phyloP scores from a whole-genome alignment of 1,139 yeast species.

The Chernovozyma sophiae-reginae region DNA sequence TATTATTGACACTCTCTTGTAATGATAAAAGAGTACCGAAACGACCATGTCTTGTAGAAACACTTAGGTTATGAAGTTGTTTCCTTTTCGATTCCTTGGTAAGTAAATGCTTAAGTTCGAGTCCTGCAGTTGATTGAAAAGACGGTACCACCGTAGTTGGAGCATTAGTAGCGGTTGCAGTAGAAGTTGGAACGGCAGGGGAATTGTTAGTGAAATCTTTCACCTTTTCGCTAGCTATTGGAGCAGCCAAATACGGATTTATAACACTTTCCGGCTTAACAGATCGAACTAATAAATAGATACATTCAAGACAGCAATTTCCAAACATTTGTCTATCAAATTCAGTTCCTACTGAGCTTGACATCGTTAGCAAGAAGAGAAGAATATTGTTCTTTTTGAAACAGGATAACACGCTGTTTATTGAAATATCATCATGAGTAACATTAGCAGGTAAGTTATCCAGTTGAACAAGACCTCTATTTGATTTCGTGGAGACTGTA shows the following conservation, averaged over 20 bases:
- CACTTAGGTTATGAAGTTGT: slow-evolving; percentile 44
- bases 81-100: slow-evolving; percentile 55
- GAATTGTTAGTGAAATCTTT: not conserved
- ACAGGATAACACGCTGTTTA: slow-evolving; percentile 52
- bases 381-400: slow-evolving; percentile 70
- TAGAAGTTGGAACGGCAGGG: not conserved
- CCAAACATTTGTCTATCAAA: slow-evolving; percentile 62
- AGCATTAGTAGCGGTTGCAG: no score
- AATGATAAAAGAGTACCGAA: slow-evolving; percentile 85
- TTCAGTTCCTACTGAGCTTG: slow-evolving; percentile 61
- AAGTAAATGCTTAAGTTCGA: slow-evolving; percentile 52
- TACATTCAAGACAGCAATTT: slow-evolving; percentile 62
- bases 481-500: slow-evolving; percentile 39
- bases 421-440: slow-evolving; percentile 61
- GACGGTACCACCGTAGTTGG: not conserved
- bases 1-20: slow-evolving; percentile 51
- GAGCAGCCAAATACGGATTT: slow-evolving; percentile 2
- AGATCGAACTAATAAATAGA: slow-evolving; percentile 60
- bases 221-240: slow-evolving; percentile 4
- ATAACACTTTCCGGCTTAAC: slow-evolving; percentile 31
- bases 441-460: slow-evolving; percentile 55
- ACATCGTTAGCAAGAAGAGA: slow-evolving; percentile 62
- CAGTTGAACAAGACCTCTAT: slow-evolving; percentile 17
- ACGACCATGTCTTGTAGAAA: slow-evolving; percentile 79
- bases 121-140: slow-evolving; percentile 20